These are phyloP conservation scores for Aspergillus ibericus DNA, from an alignment of 2,329 filamentous ascomycete genomes.

Conservation along the genomic window DNA sequence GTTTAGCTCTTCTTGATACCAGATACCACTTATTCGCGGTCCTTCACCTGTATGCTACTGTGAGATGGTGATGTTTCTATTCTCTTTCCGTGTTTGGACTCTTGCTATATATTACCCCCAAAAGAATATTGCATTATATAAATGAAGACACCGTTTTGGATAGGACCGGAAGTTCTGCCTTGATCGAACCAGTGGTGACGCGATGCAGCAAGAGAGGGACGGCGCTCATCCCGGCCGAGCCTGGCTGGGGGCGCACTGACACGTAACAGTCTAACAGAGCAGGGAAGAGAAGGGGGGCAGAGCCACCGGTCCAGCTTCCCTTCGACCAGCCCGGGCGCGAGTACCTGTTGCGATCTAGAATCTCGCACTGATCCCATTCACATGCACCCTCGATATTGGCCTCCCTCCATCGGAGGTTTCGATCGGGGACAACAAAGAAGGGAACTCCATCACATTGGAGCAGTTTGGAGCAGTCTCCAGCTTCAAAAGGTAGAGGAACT, in stretches of 20 bases:
- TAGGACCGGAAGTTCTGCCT: too few relatives aligned
- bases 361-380: conserved; percentile 19
- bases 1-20: conserved; percentile 4
- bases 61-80: not conserved
- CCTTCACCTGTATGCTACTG: not conserved
- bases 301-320: not conserved
- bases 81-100: not conserved
- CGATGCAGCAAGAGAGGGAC: too few relatives aligned
- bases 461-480: not conserved
- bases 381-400: conserved; percentile 3
- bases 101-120: not conserved
- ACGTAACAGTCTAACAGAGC: conserved; percentile 1
- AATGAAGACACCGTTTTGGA: too few relatives aligned
- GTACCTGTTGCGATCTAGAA: conserved; percentile 21
- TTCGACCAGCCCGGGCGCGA: not conserved
- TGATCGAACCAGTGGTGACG: too few relatives aligned
- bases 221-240: not conserved
- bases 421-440: not conserved
- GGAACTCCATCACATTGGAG: too few relatives aligned
- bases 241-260: not conserved
- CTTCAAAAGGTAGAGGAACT: not conserved
- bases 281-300: conserved; percentile 6
- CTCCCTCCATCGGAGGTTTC: not conserved
- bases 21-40: conserved; percentile 2
- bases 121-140: not conserved